Base-by-base conservation (phyloP, 371 early-diverging fungal genomes). In the Parasitella parasitica region DNA sequence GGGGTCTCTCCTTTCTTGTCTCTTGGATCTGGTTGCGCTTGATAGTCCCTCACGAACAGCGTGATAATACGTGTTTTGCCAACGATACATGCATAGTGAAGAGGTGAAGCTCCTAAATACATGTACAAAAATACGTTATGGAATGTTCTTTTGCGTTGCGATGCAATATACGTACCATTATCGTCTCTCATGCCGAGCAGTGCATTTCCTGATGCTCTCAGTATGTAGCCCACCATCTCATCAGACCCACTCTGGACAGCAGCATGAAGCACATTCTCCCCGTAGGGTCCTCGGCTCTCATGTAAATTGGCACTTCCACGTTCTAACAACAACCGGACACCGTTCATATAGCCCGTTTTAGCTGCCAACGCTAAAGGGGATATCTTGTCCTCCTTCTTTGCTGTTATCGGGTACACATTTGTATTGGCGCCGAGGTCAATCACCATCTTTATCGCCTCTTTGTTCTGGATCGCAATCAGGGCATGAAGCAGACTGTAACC, bases 401-500 rank as follows among this genome's bases (percentile, higher is more conserved):
- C 36, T 2, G 70, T 43, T 20, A 80, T 36, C 16, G 81, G 69
- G 8, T 60, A 54, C 6, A 63, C 72, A 32, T 67, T 63, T 15
- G 70, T 64, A 18, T 77, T 76, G 1, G 71, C 81, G 36, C 74
- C 78, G 24, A 76, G 71, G 32, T 66, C 68, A 9, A 80, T 50
- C 3, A 80, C 61, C 4, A 43, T 66, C 11, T 66, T 57, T 24
- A 77, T 59, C 0, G 72, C 70, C 11, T 54, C 20, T 4, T 65
- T 70, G 50, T 77, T 72, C 43, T 67, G 71, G 54, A 72, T 55
- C 15, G 66, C 67, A 37, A 77, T 56, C 12, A 77, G 30, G 3
- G 77, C 77, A 61, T 80, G 81, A 13, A 80, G 51, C 24, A 80
- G 63, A 28, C 77, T 64, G 50, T 77, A 75, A 12, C 81, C 81